Conservation (phyloP, 2,329 filamentous ascomycete species). For the Zalaria obscura region DNA sequence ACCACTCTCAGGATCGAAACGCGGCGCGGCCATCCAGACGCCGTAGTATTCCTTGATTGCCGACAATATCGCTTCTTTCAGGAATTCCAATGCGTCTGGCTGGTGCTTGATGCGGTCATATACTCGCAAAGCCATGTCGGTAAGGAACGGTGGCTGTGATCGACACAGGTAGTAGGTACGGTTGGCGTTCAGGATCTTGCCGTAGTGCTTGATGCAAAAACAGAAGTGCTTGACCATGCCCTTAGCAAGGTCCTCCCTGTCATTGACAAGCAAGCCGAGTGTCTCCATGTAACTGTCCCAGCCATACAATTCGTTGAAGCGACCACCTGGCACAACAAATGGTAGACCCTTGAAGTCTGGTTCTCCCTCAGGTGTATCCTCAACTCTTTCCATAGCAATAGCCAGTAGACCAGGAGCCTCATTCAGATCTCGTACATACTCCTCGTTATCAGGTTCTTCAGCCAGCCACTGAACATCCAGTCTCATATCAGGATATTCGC, state of each 20-base stretch:
- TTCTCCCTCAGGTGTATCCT: constrained; percentile 52
- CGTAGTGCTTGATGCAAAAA: constrained; percentile 96
- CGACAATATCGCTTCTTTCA: constrained; percentile 65
- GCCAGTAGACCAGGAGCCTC: constrained; percentile 78
- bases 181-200: constrained; percentile 95
- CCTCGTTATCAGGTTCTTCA: constrained; percentile 45
- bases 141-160: constrained; percentile 92
- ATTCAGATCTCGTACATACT: constrained; percentile 73
- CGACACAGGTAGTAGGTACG: constrained; percentile 88
- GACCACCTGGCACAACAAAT: constrained; percentile 92
- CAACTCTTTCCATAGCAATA: constrained; percentile 61
- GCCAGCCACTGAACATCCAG: constrained; percentile 75
- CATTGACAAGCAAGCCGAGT: constrained; percentile 72
- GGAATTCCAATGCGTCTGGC: constrained; percentile 64
- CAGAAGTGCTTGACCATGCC: constrained; percentile 93
- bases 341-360: constrained; percentile 65
- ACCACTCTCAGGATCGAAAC: constrained; percentile 62
- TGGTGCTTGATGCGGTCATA: constrained; percentile 89
- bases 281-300: constrained; percentile 99
- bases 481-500: constrained; percentile 65
- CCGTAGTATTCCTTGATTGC: constrained; percentile 95
- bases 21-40: constrained; percentile 63
- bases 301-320: constrained; percentile 96
- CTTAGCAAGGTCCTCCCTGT: constrained; percentile 76
- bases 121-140: constrained; percentile 88